Evolutionary conservation across 805 yeast species (phyloP).

Genomic region (Zygosaccharomyces pseudorouxii): DNA sequence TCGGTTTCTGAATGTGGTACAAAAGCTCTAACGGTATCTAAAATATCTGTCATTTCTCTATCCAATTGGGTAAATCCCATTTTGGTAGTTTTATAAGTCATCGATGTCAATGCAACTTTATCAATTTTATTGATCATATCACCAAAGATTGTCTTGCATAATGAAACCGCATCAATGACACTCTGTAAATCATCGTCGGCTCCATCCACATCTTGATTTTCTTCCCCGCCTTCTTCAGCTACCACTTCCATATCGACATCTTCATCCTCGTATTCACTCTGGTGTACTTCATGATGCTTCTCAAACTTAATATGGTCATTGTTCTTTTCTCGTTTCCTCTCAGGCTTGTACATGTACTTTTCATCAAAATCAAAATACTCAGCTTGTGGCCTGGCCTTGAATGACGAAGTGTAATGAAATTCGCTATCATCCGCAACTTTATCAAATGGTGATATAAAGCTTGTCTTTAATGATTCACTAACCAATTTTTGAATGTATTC

Average conservation of each 20-base stretch:
- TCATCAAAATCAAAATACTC: conserved; percentile 29
- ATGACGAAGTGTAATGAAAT: conserved; percentile 23
- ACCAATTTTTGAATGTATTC: conserved; percentile 3
- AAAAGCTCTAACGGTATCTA: conserved; percentile 3
- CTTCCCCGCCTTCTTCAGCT: conserved; percentile 2
- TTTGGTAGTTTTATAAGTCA: conserved; percentile 6
- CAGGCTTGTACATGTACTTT: conserved; percentile 11
- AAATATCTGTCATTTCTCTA: conserved; percentile 7
- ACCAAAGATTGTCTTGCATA: conserved; percentile 17
- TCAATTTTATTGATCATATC: conserved; percentile 19
- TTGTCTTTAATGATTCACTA: background rate
- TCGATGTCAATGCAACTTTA: conserved; percentile 8
- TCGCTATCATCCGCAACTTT: conserved; percentile 12
- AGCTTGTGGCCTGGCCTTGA: conserved; percentile 25
- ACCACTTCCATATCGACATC: conserved; percentile 3
- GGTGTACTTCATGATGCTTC: background rate
- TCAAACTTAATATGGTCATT: background rate
- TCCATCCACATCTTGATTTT: background rate
- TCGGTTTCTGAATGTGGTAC: background rate
- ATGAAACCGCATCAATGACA: conserved; percentile 11
- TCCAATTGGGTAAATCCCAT: conserved; percentile 1
- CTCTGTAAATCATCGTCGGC: conserved; percentile 9
- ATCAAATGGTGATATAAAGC: conserved; percentile 7
- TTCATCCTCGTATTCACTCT: conserved; percentile 1
- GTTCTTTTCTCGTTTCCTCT: background rate